Evolutionary conservation across 805 yeast species (phyloP).

Genomic region (Saccharomycopsis sp.): DNA sequence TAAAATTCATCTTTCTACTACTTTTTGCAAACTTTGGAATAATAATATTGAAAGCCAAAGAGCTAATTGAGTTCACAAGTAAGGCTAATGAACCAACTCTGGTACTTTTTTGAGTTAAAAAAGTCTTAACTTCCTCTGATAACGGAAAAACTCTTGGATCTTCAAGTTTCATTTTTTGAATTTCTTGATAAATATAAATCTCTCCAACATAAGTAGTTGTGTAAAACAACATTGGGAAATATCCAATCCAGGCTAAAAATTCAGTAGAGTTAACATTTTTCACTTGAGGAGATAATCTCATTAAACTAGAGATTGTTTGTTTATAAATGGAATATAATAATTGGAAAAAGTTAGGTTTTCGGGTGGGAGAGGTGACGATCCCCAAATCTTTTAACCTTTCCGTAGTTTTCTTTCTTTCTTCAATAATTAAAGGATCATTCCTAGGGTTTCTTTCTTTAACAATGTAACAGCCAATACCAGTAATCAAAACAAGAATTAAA

Average conservation of each 20-base stretch:
- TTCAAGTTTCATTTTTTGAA: slow-evolving; percentile 24
- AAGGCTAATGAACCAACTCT: slow-evolving; percentile 44
- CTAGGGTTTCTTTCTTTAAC: slow-evolving; percentile 42
- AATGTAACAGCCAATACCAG: slow-evolving; percentile 30
- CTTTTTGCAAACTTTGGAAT: slow-evolving; percentile 33
- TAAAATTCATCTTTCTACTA: slow-evolving; percentile 12
- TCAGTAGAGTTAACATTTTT: slow-evolving; percentile 43
- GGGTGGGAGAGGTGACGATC: slow-evolving; percentile 17
- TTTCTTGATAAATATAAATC: slow-evolving; percentile 34
- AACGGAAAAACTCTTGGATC: slow-evolving; percentile 23
- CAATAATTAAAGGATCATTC: slow-evolving; percentile 28
- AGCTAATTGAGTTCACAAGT: slow-evolving; percentile 36
- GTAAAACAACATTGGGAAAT: slow-evolving; percentile 55
- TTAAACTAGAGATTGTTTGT: slow-evolving; percentile 29
- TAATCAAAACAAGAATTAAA: slow-evolving; percentile 29
- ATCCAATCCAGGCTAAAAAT: slow-evolving; percentile 60
- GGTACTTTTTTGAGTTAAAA: slow-evolving; percentile 35
- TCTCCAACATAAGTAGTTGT: slow-evolving; percentile 60
- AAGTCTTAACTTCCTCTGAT: slow-evolving; percentile 27
- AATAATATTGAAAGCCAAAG: slow-evolving; percentile 33
- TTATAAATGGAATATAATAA: slow-evolving; percentile 21
- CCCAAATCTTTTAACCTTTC: slow-evolving; percentile 28
- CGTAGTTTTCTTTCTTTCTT: slow-evolving; percentile 28
- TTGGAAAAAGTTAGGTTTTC: slow-evolving; percentile 19
- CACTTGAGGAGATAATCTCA: slow-evolving; percentile 39